Conservation (phyloP, 2,329 filamentous ascomycete species). For the Cladobotryum protrusum region DNA sequence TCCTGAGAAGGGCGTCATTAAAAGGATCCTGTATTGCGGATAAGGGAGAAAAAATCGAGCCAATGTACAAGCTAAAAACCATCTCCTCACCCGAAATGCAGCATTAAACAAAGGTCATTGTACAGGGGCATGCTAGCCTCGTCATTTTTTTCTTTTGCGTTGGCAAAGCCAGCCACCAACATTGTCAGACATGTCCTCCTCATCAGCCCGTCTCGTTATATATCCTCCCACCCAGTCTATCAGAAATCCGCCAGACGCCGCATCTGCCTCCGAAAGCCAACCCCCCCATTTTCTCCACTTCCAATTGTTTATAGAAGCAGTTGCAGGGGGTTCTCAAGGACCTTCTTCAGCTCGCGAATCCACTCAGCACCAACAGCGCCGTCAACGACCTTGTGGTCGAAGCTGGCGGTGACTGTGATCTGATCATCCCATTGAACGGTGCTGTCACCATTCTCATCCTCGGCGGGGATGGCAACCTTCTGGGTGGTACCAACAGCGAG, state of each 20-base stretch:
- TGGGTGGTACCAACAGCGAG: slow-evolving; percentile 89
- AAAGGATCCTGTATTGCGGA: slow-evolving; percentile 15
- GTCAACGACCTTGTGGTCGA: slow-evolving; percentile 98
- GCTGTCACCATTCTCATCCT: slow-evolving; percentile 73
- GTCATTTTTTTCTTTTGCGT: slow-evolving; percentile 19
- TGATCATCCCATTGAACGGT: slow-evolving; percentile 90
- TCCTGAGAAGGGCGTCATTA: too few species aligned
- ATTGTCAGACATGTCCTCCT: slow-evolving; percentile 4
- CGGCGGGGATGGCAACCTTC: slow-evolving; percentile 86
- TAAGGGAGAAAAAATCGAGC: slow-evolving; percentile 15
- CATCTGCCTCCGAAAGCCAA: background rate
- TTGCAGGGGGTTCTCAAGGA: slow-evolving; percentile 93
- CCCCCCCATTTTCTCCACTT: background rate
- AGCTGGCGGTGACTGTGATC: slow-evolving; percentile 89
- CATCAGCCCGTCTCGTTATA: slow-evolving; percentile 6
- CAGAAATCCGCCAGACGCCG: slow-evolving; percentile 13
- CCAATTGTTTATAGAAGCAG: slow-evolving; percentile 65
- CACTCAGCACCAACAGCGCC: slow-evolving; percentile 95
- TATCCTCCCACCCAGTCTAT: slow-evolving; percentile 13
- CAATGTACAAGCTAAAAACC: slow-evolving; percentile 24
- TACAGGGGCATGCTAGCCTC: slow-evolving; percentile 32
- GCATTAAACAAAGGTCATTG: slow-evolving; percentile 38
- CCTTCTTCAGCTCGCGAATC: slow-evolving; percentile 95
- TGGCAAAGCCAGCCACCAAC: slow-evolving; percentile 4
- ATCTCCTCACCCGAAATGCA: slow-evolving; percentile 26